Evolutionary conservation across 139 green algal genomes (phyloP).

Genomic region (Nannochloris sp.): DNA sequence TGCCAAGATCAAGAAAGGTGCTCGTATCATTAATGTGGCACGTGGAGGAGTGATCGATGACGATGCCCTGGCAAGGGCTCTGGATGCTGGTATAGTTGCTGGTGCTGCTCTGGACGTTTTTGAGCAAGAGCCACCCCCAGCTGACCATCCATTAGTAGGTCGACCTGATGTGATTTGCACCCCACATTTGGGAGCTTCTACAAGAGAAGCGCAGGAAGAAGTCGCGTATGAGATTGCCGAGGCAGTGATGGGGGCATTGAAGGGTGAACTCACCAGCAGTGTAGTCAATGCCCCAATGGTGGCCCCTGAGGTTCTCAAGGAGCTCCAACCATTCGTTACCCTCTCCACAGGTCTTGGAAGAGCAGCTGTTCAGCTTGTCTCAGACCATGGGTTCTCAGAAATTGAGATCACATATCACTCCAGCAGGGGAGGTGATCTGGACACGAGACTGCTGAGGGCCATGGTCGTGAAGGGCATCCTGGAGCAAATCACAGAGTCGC

Average conservation of each 20-base stretch:
- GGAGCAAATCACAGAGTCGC: slow-evolving; percentile 41
- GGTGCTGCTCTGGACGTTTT: slow-evolving; percentile 88
- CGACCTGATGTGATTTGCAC: slow-evolving; percentile 84
- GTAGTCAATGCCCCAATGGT: slow-evolving; percentile 93
- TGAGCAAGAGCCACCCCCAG: slow-evolving; percentile 63
- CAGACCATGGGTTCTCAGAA: slow-evolving; percentile 61
- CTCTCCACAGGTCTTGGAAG: slow-evolving; percentile 70
- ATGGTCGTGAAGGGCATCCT: slow-evolving; percentile 88
- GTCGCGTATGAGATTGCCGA: slow-evolving; percentile 92
- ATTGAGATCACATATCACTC: slow-evolving; percentile 73
- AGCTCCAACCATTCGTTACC: slow-evolving; percentile 81
- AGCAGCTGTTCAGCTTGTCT: slow-evolving; percentile 53
- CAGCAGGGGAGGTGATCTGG: slow-evolving; percentile 73
- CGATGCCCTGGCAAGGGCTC: slow-evolving; percentile 57
- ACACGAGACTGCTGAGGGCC: slow-evolving; percentile 87
- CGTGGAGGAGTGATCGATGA: slow-evolving; percentile 92
- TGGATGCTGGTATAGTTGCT: slow-evolving; percentile 69
- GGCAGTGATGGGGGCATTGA: slow-evolving; percentile 79
- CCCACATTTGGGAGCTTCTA: slow-evolving; percentile 88
- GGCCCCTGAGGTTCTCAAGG: slow-evolving; percentile 77
- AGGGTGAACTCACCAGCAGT: slow-evolving; percentile 73
- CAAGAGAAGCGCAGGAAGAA: slow-evolving; percentile 86
- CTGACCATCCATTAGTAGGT: slow-evolving; percentile 62
- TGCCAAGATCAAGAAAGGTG: slow-evolving; percentile 78
- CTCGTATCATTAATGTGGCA: slow-evolving; percentile 89